Evolutionary conservation across 495 filamentous ascomycete genomes (phyloP).

Genomic region (Talaromyces trachyspermus): DNA sequence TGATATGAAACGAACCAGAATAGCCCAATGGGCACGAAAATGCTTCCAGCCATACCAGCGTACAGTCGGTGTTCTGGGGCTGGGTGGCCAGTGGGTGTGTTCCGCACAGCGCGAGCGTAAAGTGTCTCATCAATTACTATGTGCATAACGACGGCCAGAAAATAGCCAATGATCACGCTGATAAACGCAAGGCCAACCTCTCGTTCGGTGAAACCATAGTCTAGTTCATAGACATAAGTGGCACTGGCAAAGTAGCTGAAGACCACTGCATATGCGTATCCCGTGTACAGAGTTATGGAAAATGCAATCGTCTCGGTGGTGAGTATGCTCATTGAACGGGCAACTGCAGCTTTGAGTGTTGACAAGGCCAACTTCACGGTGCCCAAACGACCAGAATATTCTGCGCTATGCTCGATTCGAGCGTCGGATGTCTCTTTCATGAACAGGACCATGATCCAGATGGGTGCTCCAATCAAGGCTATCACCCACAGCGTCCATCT

Average conservation of each 20-base stretch:
- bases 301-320: slow-evolving; percentile 60
- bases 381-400: slow-evolving; percentile 1
- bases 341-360: slow-evolving; percentile 1
- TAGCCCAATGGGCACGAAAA: slow-evolving; percentile 43
- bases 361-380: slow-evolving; percentile 1
- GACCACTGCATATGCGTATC: slow-evolving; percentile 74
- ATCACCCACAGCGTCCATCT: slow-evolving; percentile 1
- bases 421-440: slow-evolving; percentile 4
- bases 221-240: slow-evolving; percentile 51
- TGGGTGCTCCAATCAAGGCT: slow-evolving; percentile 1
- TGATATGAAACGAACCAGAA: not conserved
- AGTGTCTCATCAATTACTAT: not conserved
- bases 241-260: slow-evolving; percentile 72
- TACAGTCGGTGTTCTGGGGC: slow-evolving; percentile 52
- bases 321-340: not conserved
- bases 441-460: slow-evolving; percentile 2
- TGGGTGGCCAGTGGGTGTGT: slow-evolving; percentile 9
- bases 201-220: slow-evolving; percentile 50
- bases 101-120: not conserved
- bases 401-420: not conserved
- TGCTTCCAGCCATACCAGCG: slow-evolving; percentile 50
- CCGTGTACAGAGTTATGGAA: slow-evolving; percentile 61
- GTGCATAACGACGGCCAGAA: slow-evolving; percentile 49
- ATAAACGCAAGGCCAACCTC: slow-evolving; percentile 55
- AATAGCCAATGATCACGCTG: slow-evolving; percentile 57